Conservation (phyloP, 2,329 filamentous ascomycete genomes). For the Arthrobotrys iridis region DNA sequence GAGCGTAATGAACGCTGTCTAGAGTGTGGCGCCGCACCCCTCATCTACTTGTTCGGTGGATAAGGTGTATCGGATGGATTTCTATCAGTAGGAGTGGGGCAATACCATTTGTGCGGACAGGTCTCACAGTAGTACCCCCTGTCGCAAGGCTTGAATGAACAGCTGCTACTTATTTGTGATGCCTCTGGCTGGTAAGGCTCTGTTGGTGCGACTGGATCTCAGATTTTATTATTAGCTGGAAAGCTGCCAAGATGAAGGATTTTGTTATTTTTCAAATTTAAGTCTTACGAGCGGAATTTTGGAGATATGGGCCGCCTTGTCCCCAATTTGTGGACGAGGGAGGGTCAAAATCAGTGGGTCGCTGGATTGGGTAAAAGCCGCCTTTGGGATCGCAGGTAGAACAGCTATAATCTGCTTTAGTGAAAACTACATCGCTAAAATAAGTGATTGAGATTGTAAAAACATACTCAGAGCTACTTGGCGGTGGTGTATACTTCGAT, state of each 20-base stretch:
- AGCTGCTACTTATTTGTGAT: conserved; percentile 17
- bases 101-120: conserved; percentile 51
- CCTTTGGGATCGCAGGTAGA: conserved; percentile 7
- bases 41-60: background rate
- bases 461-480: background rate
- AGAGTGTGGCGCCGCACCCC: background rate
- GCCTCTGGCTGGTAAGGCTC: conserved; percentile 7
- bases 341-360: conserved; percentile 22
- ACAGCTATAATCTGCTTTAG: conserved; percentile 9
- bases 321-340: conserved; percentile 31
- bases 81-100: conserved; percentile 24
- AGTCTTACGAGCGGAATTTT: conserved; percentile 1
- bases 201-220: background rate
- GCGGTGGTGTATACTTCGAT: background rate
- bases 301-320: conserved; percentile 8
- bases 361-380: conserved; percentile 11
- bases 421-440: background rate
- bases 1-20: background rate
- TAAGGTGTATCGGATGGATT: conserved; percentile 8
- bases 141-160: conserved; percentile 44
- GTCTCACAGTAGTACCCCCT: conserved; percentile 47
- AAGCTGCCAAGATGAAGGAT: background rate
- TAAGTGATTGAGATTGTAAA: background rate
- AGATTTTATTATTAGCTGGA: background rate
- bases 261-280: too few species aligned